Conservation (phyloP, 805 yeast genomes). For the Myxozyma udenii region DNA sequence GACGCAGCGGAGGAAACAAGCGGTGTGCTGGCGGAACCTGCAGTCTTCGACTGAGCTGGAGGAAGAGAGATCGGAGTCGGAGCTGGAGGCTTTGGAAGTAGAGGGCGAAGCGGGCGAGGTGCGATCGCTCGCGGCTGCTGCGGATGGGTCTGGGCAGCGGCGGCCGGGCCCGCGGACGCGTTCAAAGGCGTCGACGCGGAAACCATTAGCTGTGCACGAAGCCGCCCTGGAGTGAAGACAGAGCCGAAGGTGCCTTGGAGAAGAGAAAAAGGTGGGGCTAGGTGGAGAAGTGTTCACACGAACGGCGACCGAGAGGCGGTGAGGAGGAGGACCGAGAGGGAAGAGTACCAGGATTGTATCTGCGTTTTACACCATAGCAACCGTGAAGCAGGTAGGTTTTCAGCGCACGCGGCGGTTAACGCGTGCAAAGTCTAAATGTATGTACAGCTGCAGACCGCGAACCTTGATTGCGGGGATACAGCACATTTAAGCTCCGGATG, state of each 20-base stretch:
- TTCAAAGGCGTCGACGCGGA: conserved; percentile 1
- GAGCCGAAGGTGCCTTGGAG: not conserved
- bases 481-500: no score
- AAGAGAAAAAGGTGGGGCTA: conserved; percentile 3
- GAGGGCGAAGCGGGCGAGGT: conserved; percentile 26
- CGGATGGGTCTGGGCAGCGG: conserved; percentile 6
- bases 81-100: conserved; percentile 25
- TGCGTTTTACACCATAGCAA: no score
- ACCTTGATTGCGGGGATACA: no score
- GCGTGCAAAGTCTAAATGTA: no score
- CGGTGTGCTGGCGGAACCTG: no score
- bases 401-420: no score
- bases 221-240: no score
- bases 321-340: not conserved
- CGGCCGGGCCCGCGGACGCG: conserved; percentile 8
- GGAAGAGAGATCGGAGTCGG: conserved; percentile 3
- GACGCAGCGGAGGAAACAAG: not conserved
- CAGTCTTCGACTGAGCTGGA: not conserved
- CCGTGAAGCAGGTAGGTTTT: no score
- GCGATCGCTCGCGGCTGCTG: conserved; percentile 10
- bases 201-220: no score
- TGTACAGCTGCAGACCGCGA: no score
- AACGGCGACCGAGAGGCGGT: conserved; percentile 3
- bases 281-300: conserved; percentile 7
- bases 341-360: no score